A percentile compares a stretch with the other conserved stretches of the same genome.
phyloP scores from a whole-genome alignment of 192 early-diverging fungal genomes.

The Endogone sp. region DNA sequence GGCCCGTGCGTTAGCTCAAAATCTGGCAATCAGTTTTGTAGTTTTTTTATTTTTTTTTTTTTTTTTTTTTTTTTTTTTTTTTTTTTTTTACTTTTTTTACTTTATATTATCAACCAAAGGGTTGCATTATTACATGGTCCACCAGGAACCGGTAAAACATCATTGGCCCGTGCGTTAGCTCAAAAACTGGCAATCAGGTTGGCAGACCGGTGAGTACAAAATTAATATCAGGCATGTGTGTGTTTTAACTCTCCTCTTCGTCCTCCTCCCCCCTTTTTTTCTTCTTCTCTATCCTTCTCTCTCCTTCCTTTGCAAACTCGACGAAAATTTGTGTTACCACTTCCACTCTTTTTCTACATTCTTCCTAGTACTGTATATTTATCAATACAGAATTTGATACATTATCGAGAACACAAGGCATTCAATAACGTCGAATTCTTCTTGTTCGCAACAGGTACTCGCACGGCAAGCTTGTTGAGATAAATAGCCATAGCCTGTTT shows the following conservation, averaged over 20 bases:
- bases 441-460: slow-evolving; percentile 28
- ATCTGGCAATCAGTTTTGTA: slow-evolving; percentile 57
- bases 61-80: too few relatives aligned
- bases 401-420: too few relatives aligned
- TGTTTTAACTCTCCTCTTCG: background rate
- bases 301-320: too few relatives aligned
- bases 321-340: too few relatives aligned
- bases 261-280: too few relatives aligned
- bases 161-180: slow-evolving; percentile 60
- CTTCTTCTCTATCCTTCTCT: too few relatives aligned
- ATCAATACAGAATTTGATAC: too few relatives aligned
- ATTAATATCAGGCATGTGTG: background rate
- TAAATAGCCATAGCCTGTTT: slow-evolving; percentile 70
- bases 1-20: slow-evolving; percentile 62
- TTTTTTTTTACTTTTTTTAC: too few relatives aligned
- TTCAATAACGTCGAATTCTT: background rate
- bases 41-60: too few relatives aligned
- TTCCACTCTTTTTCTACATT: background rate
- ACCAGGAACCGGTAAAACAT: slow-evolving; percentile 67
- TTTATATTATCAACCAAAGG: too few relatives aligned
- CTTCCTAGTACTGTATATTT: too few relatives aligned
- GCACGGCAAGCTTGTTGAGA: slow-evolving; percentile 59
- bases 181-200: slow-evolving; percentile 61
- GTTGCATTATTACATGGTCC: slow-evolving; percentile 66
- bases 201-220: slow-evolving; percentile 22